phyloP scores from a whole-genome alignment of 1,284 basidiomycete species.

The Ceratobasidium theobromae region DNA sequence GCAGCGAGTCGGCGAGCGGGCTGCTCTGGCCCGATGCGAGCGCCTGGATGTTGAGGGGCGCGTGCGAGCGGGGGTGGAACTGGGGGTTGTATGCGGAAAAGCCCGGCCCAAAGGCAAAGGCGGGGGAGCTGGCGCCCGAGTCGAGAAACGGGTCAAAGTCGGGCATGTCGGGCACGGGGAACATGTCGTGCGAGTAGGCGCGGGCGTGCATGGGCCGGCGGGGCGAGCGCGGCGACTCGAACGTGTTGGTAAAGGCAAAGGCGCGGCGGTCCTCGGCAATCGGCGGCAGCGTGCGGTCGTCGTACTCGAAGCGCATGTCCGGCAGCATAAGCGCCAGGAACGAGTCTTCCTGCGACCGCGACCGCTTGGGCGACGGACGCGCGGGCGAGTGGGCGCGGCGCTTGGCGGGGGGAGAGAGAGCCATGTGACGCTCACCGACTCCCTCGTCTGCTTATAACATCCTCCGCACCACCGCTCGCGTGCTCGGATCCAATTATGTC shows the following conservation, averaged over 20 bases:
- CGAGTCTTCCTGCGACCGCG: conserved; percentile 25
- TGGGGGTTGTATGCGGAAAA: too few relatives aligned
- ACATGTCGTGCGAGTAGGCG: background rate
- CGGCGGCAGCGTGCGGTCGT: conserved; percentile 34
- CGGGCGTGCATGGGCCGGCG: conserved; percentile 1
- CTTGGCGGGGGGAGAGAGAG: conserved; percentile 3
- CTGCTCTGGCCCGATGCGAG: conserved; percentile 6
- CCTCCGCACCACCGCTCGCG: background rate
- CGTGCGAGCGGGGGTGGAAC: conserved; percentile 23
- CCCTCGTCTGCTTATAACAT: too few relatives aligned
- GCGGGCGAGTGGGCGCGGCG: conserved; percentile 24
- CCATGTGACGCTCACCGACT: too few relatives aligned
- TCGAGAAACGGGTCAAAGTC: too few relatives aligned
- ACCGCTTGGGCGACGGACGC: conserved; percentile 22
- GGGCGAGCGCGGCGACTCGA: conserved; percentile 33
- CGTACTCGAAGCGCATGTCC: conserved; percentile 12
- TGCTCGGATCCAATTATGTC: background rate
- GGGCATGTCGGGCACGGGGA: too few relatives aligned
- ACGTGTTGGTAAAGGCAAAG: conserved; percentile 34
- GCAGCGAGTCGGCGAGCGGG: conserved; percentile 13
- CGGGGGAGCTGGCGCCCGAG: too few relatives aligned
- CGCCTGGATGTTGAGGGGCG: conserved; percentile 24
- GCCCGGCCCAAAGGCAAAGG: too few relatives aligned
- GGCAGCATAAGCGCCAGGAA: conserved; percentile 24
- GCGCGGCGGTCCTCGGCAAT: conserved; percentile 16